Evolutionary conservation across 2,329 filamentous ascomycete genomes (phyloP).

Genomic region (Fusarium equiseti): DNA sequence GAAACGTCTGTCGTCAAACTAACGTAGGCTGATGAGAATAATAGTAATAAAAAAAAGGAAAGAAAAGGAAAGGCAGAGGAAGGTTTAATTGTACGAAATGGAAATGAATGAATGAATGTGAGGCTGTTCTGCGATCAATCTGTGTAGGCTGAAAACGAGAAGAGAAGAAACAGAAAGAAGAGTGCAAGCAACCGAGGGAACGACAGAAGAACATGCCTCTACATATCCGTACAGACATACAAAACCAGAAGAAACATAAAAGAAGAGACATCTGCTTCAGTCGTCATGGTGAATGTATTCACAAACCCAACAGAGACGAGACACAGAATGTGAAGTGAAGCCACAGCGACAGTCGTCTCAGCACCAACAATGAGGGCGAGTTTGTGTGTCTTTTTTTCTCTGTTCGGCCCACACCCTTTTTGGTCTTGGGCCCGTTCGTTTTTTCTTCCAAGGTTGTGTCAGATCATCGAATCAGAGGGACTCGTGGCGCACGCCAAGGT

Average conservation of each 20-base stretch:
- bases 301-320: constrained; percentile 10
- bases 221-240: not conserved
- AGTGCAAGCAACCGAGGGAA: not conserved
- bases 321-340: constrained; percentile 12
- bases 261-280: not conserved
- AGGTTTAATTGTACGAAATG: not conserved
- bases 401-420: constrained; percentile 9
- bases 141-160: constrained; percentile 18
- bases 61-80: not conserved
- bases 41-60: not conserved
- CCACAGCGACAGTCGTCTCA: constrained; percentile 9
- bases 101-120: not conserved
- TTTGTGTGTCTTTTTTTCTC: not conserved
- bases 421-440: constrained; percentile 2
- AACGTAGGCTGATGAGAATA: not conserved
- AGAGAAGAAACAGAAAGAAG: not conserved
- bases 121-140: constrained; percentile 19
- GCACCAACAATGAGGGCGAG: not conserved
- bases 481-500: constrained; percentile 24
- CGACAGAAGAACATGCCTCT: not conserved
- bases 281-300: constrained; percentile 36
- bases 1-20: not conserved
- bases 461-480: constrained; percentile 42
- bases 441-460: constrained; percentile 20
- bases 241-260: not conserved